Conservation (phyloP, 2,329 filamentous ascomycete species). For the Colletotrichum costaricense region DNA sequence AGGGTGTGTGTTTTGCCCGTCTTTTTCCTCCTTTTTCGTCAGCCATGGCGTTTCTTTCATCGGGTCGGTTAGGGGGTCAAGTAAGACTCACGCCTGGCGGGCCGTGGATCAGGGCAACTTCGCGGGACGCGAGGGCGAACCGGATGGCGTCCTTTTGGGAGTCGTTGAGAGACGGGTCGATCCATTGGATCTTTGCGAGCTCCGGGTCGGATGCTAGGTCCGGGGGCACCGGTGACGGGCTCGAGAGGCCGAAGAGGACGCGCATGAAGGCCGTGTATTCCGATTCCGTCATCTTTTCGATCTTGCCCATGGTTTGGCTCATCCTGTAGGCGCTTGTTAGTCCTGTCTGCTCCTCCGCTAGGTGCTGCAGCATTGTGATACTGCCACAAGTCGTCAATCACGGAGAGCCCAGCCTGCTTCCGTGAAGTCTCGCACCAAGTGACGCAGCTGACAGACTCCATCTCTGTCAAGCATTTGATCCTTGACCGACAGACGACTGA, state of each 20-base stretch:
- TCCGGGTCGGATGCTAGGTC: constrained; percentile 54
- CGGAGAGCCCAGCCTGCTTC: neutral
- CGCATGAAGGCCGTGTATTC: constrained; percentile 71
- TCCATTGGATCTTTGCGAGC: constrained; percentile 64
- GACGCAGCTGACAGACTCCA: neutral
- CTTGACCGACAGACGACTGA: too few relatives aligned
- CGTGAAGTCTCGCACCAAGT: neutral
- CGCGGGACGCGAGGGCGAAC: constrained; percentile 86
- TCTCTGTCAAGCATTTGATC: neutral
- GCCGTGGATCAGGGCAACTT: constrained; percentile 92
- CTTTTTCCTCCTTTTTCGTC: constrained; percentile 45
- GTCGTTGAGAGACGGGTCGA: constrained; percentile 71
- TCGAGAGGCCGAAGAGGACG: constrained; percentile 70
- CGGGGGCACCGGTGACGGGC: constrained; percentile 59
- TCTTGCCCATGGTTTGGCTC: constrained; percentile 70
- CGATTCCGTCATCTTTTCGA: constrained; percentile 67
- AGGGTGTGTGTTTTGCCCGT: constrained; percentile 98
- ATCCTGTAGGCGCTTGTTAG: constrained; percentile 55
- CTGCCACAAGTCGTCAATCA: neutral
- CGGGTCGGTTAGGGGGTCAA: neutral
- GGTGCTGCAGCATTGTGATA: neutral
- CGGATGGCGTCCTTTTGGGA: constrained; percentile 76
- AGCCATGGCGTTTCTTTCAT: neutral
- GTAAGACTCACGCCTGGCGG: constrained; percentile 79
- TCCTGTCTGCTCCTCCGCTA: too few relatives aligned